Evolutionary conservation across 2,329 filamentous ascomycete genomes (phyloP).

Genomic region (Fusarium virguliforme): DNA sequence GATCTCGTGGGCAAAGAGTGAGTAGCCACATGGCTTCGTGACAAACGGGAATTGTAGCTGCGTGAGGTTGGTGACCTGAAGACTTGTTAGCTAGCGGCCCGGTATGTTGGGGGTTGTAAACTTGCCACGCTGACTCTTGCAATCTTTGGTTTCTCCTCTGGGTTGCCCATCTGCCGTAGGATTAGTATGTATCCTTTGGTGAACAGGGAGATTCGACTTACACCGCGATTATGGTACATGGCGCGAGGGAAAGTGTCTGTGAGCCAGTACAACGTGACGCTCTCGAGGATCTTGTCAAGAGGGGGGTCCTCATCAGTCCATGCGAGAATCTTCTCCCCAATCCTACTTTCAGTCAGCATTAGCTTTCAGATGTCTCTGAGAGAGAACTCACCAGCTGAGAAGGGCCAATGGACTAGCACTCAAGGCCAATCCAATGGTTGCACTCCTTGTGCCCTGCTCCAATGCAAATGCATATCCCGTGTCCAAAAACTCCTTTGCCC

Average conservation of each 20-base stretch:
- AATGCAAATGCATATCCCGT: neutral
- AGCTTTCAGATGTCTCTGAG: too few species aligned
- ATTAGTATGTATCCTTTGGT: too few species aligned
- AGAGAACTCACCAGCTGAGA: neutral
- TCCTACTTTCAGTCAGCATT: neutral
- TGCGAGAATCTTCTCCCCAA: constrained; percentile 2
- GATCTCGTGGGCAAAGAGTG: neutral
- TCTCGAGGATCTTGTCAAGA: constrained; percentile 7
- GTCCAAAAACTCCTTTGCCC: neutral
- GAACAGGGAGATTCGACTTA: too few species aligned
- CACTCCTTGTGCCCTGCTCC: neutral
- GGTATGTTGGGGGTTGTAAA: too few species aligned
- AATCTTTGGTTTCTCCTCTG: neutral
- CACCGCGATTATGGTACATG: neutral
- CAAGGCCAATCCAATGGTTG: neutral
- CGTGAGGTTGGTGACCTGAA: neutral
- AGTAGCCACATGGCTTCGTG: constrained; percentile 2
- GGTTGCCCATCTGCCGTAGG: neutral
- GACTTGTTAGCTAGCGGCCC: too few species aligned
- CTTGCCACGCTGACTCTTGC: neutral
- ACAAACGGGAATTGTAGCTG: constrained; percentile 2
- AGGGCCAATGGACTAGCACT: neutral
- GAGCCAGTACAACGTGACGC: neutral
- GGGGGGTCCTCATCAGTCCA: neutral
- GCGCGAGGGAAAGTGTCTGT: neutral